phyloP scores from a whole-genome alignment of 495 filamentous ascomycete genomes.

The Xylaria castorea region DNA sequence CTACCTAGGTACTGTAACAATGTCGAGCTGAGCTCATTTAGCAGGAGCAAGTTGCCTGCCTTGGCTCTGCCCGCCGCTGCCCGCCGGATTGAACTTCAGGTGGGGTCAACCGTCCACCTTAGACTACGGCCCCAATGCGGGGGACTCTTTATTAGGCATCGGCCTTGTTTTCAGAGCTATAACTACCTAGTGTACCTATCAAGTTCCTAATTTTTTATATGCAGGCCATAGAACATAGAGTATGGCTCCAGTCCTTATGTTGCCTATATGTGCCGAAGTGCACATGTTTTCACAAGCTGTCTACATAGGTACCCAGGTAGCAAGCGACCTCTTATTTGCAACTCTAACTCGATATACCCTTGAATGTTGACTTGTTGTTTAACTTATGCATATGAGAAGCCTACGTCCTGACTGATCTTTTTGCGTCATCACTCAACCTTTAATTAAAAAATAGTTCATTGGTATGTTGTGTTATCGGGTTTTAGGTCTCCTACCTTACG shows the following conservation, averaged over 20 bases:
- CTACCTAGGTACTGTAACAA: background rate
- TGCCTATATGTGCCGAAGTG: background rate
- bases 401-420: too few species aligned
- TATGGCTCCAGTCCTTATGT: background rate
- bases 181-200: too few species aligned
- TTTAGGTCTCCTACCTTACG: too few species aligned
- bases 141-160: background rate
- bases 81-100: background rate
- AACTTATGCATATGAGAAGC: too few species aligned
- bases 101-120: background rate
- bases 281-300: too few species aligned
- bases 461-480: too few species aligned
- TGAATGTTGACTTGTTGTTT: too few species aligned
- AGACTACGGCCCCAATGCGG: constrained; percentile 12
- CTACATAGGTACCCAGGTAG: too few species aligned
- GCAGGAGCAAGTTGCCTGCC: background rate
- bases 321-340: too few species aligned
- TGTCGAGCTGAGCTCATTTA: background rate
- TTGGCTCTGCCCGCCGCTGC: background rate
- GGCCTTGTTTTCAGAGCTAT: background rate
- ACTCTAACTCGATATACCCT: too few species aligned
- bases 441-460: too few species aligned
- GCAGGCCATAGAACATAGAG: background rate
- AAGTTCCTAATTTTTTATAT: background rate
- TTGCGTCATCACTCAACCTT: too few species aligned